Evolutionary conservation across 768 basidiomycete genomes (phyloP).

Genomic region (Russula earlei): DNA sequence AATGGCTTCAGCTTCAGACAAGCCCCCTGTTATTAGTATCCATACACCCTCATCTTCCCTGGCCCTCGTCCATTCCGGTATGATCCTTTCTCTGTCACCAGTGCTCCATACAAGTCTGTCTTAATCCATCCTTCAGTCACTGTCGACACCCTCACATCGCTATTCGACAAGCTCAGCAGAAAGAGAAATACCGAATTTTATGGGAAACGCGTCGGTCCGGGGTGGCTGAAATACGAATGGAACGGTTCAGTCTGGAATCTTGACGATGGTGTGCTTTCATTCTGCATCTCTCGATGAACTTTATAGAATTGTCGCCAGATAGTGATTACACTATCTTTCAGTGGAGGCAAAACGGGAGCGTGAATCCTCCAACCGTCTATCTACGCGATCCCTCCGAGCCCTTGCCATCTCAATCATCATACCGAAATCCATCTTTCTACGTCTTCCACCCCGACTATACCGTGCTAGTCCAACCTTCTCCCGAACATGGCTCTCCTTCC

Average conservation of each 20-base stretch:
- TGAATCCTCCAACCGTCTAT: constrained; percentile 44
- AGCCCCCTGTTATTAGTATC: constrained; percentile 50
- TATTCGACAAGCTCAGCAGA: constrained; percentile 63
- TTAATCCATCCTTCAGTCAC: constrained; percentile 38
- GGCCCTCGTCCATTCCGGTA: constrained; percentile 66
- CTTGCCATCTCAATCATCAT: constrained; percentile 52
- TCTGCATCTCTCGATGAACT: neutral
- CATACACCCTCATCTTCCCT: constrained; percentile 73
- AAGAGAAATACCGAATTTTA: constrained; percentile 52
- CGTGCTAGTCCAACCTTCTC: neutral
- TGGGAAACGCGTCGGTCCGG: constrained; percentile 55
- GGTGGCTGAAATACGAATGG: constrained; percentile 85
- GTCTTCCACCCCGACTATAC: constrained; percentile 37
- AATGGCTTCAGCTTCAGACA: constrained; percentile 27
- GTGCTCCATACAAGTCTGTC: neutral
- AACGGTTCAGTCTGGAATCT: constrained; percentile 73
- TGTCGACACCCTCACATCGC: constrained; percentile 51
- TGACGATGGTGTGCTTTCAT: constrained; percentile 58
- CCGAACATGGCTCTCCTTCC: constrained; percentile 27
- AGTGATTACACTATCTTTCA: constrained; percentile 83
- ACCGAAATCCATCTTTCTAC: constrained; percentile 65
- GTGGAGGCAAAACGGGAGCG: constrained; percentile 47
- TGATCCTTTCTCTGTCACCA: constrained; percentile 24
- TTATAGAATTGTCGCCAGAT: constrained; percentile 33
- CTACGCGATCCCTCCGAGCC: constrained; percentile 51